Evolutionary conservation across 352 stramenopile species (phyloP).

Genomic region (Aphanomyces cochlioides): DNA sequence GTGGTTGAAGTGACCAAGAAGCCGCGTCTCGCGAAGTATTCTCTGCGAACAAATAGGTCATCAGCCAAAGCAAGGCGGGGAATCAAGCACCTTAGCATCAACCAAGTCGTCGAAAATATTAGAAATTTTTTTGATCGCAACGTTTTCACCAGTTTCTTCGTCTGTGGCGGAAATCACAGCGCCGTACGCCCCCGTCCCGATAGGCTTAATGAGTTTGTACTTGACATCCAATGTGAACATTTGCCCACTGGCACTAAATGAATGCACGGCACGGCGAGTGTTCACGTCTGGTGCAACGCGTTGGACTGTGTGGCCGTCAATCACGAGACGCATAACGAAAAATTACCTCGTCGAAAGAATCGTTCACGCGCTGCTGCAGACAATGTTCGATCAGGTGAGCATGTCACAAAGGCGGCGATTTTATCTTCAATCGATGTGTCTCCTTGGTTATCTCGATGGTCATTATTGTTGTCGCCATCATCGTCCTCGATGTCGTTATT

Average conservation of each 20-base stretch:
- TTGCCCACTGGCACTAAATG: slow-evolving; percentile 73
- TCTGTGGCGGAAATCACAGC: slow-evolving; percentile 87
- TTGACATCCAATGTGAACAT: slow-evolving; percentile 83
- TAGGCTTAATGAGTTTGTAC: slow-evolving; percentile 86
- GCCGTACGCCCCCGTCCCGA: slow-evolving; percentile 85
- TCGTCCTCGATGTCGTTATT: slow-evolving; percentile 26
- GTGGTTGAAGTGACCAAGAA: slow-evolving; percentile 83
- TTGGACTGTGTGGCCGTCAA: slow-evolving; percentile 5
- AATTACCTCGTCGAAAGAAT: slow-evolving; percentile 31
- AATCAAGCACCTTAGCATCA: slow-evolving; percentile 85
- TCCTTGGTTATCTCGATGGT: slow-evolving; percentile 2
- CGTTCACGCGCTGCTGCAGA: slow-evolving; percentile 16
- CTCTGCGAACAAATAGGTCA: slow-evolving; percentile 39
- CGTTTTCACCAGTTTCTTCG: slow-evolving; percentile 44
- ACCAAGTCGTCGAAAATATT: slow-evolving; percentile 95
- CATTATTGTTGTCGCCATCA: slow-evolving; percentile 9
- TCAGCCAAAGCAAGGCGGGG: neutral
- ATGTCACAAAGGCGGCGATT: slow-evolving; percentile 22
- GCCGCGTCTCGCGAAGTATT: slow-evolving; percentile 92
- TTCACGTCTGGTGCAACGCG: slow-evolving; percentile 18
- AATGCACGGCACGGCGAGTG: slow-evolving; percentile 39
- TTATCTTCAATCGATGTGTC: slow-evolving; percentile 37
- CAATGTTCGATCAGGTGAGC: slow-evolving; percentile 14
- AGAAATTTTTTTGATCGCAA: slow-evolving; percentile 94
- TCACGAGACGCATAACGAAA: slow-evolving; percentile 32